A percentile compares a stretch with the other conserved stretches of the same genome.
phyloP scores from a whole-genome alignment of 306 rosid genomes.

The Carpinus viminea region DNA sequence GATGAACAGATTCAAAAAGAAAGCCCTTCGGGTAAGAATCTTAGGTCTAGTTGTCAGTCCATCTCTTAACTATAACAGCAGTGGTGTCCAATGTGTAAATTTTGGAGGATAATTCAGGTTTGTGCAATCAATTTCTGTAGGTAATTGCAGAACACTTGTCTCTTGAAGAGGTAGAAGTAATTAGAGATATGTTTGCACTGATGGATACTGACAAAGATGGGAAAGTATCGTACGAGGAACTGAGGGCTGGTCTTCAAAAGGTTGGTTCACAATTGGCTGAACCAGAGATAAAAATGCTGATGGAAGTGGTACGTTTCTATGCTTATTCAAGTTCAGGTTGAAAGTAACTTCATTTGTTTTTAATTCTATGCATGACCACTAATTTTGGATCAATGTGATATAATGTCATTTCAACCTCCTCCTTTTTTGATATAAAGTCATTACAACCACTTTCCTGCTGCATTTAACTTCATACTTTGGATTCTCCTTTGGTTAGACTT shows the following conservation, averaged over 20 bases:
- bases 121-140: slow-evolving; percentile 47
- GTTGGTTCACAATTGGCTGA: slow-evolving; percentile 98
- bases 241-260: slow-evolving; percentile 81
- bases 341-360: slow-evolving; percentile 12
- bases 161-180: slow-evolving; percentile 95
- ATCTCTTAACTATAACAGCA: slow-evolving; percentile 21
- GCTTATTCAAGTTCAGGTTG: slow-evolving; percentile 8
- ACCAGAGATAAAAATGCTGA: slow-evolving; percentile 95
- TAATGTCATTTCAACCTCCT: too few relatives aligned
- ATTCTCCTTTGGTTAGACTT: background rate
- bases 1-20: slow-evolving; percentile 98
- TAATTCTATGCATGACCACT: slow-evolving; percentile 11
- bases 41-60: slow-evolving; percentile 27
- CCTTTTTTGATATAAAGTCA: too few relatives aligned
- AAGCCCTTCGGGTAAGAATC: slow-evolving; percentile 85
- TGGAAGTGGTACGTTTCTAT: slow-evolving; percentile 85
- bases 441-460: too few relatives aligned
- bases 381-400: too few relatives aligned
- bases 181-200: slow-evolving; percentile 90
- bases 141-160: slow-evolving; percentile 97
- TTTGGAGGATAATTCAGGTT: slow-evolving; percentile 24
- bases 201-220: slow-evolving; percentile 98
- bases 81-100: background rate
- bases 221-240: slow-evolving; percentile 79
- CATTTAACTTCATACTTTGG: background rate